Evolutionary conservation across 2,329 filamentous ascomycete species (phyloP).

Genomic region (Ophiocordyceps polyrhachis-furcata): DNA sequence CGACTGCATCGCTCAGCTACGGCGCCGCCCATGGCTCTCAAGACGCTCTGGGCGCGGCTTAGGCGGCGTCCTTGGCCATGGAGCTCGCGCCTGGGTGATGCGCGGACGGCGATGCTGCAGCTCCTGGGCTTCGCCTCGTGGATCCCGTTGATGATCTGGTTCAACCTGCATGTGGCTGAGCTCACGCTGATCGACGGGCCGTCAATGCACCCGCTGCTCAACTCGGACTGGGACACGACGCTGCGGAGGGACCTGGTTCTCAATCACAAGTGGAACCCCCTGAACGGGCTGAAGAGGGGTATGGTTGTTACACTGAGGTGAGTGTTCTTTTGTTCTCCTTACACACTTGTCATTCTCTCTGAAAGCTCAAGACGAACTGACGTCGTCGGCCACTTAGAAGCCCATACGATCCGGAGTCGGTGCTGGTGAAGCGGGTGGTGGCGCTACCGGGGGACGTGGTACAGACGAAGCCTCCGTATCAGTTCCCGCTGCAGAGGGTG

Average conservation of each 20-base stretch:
- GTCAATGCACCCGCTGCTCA: slow-evolving; percentile 66
- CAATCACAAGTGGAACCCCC: slow-evolving; percentile 38
- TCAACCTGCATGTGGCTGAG: slow-evolving; percentile 42
- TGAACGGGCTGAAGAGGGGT: slow-evolving; percentile 42
- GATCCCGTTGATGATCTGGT: slow-evolving; percentile 41
- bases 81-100: not conserved
- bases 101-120: slow-evolving; percentile 20
- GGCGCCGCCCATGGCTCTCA: not conserved
- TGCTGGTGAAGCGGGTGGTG: slow-evolving; percentile 67
- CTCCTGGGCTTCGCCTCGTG: slow-evolving; percentile 38
- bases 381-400: slow-evolving; percentile 28
- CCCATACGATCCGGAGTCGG: slow-evolving; percentile 48
- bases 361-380: not conserved
- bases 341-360: too few relatives aligned
- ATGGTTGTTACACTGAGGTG: slow-evolving; percentile 59
- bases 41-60: not conserved
- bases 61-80: slow-evolving; percentile 1
- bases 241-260: slow-evolving; percentile 35
- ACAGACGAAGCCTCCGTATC: slow-evolving; percentile 42
- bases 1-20: not conserved
- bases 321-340: not conserved
- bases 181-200: slow-evolving; percentile 36
- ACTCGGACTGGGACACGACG: slow-evolving; percentile 42
- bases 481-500: slow-evolving; percentile 38
- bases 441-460: slow-evolving; percentile 66